Evolutionary conservation across 768 basidiomycete species (phyloP), one percentile per base, ranked within the genome.

Genomic region (Lactarius hatsudake): DNA sequence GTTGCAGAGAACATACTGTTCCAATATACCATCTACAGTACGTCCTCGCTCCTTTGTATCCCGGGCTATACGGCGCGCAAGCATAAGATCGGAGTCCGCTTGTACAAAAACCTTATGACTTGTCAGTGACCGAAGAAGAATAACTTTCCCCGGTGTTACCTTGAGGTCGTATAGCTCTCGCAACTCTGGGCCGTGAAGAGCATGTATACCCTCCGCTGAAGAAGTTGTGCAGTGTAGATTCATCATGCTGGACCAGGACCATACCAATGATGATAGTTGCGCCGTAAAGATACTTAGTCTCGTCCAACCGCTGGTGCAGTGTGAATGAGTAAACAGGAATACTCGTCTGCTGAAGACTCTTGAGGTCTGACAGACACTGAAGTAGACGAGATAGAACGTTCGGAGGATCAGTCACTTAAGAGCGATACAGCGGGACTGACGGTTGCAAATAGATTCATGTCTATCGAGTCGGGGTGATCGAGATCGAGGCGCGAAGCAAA

Each of bases 1-100:
- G 26, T 53, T 42, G 30, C 28, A 36, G 15, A 42, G 17, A 75
- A 45, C 84, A 67, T 71, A 93, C 90, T 97, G 95, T 73, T 95
- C 92, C 12, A 98, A 83, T 59, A 98, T 85, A 2, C 96, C 96
- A 4, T 88, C 87, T 0, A 98, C 89, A 63, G 82, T 87, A 62
- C 97, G 81, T 0, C 93, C 93, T 55, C 97, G 85, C 75, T 99
- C 95, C 72, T 87, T 84, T 20, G 93, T 85, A 73, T 98, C 97
- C 63, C 97, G 83, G 69, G 86, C 82, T 62, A 99, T 90, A 45
- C 97, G 86, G 65, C 97, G 86, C 1, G 96, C 94, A 58, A 99
- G 88, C 97, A 99, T 99, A 26, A 98, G 79, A 76, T 99, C 97
- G 9, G 95, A 90, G 75, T 98, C 95, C 66, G 90, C 92, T 80